Conservation (phyloP, 2,329 filamentous ascomycete species). For the Stachybotrys echinatus region DNA sequence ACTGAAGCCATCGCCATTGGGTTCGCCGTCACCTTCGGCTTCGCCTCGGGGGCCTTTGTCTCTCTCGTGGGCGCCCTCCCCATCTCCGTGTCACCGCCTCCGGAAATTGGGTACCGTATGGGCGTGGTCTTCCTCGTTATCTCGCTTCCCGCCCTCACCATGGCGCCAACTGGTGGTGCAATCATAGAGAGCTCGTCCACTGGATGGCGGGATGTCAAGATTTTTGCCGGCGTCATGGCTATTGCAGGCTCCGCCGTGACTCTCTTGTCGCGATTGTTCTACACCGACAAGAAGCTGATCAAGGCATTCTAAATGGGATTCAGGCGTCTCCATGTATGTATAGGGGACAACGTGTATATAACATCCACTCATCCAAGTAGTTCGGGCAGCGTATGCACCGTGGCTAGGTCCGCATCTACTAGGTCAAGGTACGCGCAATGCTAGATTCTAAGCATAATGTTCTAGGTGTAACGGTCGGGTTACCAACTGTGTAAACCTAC, state of each 20-base stretch:
- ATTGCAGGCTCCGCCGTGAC: background rate
- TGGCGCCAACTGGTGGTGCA: background rate
- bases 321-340: no score
- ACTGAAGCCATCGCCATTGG: conserved; percentile 23
- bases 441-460: no score
- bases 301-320: background rate
- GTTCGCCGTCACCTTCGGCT: conserved; percentile 36
- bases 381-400: no score
- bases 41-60: conserved; percentile 35
- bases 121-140: conserved; percentile 38
- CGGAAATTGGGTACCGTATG: conserved; percentile 42
- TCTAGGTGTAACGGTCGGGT: no score
- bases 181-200: background rate
- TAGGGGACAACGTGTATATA: no score
- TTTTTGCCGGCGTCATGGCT: background rate
- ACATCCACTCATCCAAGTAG: no score
- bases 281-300: background rate
- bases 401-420: no score
- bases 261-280: background rate
- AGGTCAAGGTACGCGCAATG: no score
- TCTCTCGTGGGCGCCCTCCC: conserved; percentile 31
- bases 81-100: conserved; percentile 48
- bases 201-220: background rate
- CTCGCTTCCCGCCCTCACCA: conserved; percentile 35
- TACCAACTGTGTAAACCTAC: no score